phyloP scores from a whole-genome alignment of 805 yeast species.

The Candida xyloterini region DNA sequence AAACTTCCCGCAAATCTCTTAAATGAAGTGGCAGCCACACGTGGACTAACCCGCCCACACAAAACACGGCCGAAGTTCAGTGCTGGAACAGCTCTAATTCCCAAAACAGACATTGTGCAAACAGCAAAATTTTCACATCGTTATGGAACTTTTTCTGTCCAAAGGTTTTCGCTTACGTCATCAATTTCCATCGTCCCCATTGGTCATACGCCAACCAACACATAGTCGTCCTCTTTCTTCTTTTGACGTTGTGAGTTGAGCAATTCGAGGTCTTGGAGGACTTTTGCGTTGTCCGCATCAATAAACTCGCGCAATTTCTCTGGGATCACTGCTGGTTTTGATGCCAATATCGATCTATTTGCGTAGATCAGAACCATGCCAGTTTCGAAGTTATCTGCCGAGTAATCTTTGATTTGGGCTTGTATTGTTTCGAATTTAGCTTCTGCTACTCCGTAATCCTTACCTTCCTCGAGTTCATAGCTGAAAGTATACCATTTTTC shows the following conservation, averaged over 20 bases:
- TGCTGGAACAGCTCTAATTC: conserved; percentile 28
- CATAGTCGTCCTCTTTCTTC: conserved; percentile 15
- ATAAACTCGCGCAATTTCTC: conserved; percentile 30
- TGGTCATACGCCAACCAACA: conserved; percentile 15
- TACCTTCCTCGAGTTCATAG: conserved; percentile 28
- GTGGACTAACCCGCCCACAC: conserved; percentile 7
- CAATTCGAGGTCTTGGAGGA: conserved; percentile 18
- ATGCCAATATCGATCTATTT: conserved; percentile 25
- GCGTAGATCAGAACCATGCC: conserved; percentile 37
- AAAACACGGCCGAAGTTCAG: conserved; percentile 24
- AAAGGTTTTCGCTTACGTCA: conserved; percentile 1
- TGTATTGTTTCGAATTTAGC: conserved; percentile 28
- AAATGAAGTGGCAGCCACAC: conserved; percentile 13
- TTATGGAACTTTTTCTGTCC: conserved; percentile 1
- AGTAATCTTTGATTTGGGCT: conserved; percentile 18
- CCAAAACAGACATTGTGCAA: conserved; percentile 31
- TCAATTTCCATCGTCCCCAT: not conserved
- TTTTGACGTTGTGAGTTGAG: conserved; percentile 1
- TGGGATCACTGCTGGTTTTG: conserved; percentile 17
- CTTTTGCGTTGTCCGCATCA: conserved; percentile 28
- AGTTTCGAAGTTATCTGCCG: conserved; percentile 27
- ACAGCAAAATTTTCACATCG: conserved; percentile 7
- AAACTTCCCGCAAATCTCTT: conserved; percentile 64
- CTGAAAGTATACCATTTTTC: conserved; percentile 32
- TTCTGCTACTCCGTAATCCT: conserved; percentile 22